phyloP scores from a whole-genome alignment of 2,329 filamentous ascomycete genomes.

The Fusarium sp. region DNA sequence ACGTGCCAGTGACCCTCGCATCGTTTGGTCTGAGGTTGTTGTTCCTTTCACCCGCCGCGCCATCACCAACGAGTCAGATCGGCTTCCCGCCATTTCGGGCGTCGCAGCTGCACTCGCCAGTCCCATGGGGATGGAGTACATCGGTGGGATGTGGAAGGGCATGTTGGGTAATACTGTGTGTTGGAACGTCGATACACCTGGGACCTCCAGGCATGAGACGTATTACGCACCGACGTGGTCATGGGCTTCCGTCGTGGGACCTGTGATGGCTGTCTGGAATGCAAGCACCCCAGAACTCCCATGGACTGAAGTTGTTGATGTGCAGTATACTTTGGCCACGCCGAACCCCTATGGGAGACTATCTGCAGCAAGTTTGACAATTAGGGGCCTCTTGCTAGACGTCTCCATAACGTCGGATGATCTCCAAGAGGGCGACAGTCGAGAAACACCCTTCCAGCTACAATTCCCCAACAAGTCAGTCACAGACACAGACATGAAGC shows the following conservation, averaged over 20 bases:
- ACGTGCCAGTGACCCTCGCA: neutral
- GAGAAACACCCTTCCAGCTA: neutral
- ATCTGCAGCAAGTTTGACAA: neutral
- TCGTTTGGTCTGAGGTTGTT: neutral
- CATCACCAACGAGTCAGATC: neutral
- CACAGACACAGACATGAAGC: neutral
- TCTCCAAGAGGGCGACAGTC: neutral
- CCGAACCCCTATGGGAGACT: neutral
- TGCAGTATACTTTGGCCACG: neutral
- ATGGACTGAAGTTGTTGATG: neutral
- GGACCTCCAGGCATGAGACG: neutral
- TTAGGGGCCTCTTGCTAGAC: neutral
- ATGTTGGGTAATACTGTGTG: neutral
- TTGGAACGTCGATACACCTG: neutral
- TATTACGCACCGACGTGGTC: neutral
- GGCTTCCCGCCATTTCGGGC: neutral
- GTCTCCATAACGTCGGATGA: neutral
- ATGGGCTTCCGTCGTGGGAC: neutral
- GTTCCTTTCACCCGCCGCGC: neutral
- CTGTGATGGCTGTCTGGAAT: neutral
- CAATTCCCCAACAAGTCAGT: neutral
- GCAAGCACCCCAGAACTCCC: neutral
- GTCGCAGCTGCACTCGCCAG: neutral
- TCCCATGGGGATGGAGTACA: neutral
- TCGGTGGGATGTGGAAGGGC: neutral